phyloP scores from a whole-genome alignment of 768 basidiomycete species.

The Cubamyces lactineus region DNA sequence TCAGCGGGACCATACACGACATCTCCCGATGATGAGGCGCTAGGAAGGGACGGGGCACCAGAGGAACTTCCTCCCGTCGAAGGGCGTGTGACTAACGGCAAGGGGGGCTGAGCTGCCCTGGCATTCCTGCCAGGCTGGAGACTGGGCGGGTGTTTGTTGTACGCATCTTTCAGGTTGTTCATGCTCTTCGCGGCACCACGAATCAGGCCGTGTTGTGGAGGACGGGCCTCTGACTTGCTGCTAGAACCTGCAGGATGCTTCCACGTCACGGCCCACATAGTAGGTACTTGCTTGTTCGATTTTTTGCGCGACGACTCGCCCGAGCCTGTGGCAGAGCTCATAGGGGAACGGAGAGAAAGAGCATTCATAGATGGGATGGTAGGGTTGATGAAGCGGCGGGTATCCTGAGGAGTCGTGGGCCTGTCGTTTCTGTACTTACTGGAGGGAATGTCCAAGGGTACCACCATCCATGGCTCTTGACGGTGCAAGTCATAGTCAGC shows the following conservation, averaged over 20 bases:
- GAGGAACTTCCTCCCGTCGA: conserved; percentile 23
- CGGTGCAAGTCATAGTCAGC: conserved; percentile 8
- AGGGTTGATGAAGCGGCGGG: conserved; percentile 29
- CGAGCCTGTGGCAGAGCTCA: conserved; percentile 21
- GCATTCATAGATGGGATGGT: conserved; percentile 11
- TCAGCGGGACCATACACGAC: conserved; percentile 5
- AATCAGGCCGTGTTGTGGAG: conserved; percentile 38
- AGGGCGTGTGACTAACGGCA: conserved; percentile 35
- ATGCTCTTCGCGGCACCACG: conserved; percentile 56
- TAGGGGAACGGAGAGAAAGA: conserved; percentile 19
- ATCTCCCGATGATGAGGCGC: conserved; percentile 18
- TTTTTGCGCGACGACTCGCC: conserved; percentile 29
- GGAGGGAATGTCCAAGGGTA: conserved; percentile 25
- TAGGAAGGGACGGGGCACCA: conserved; percentile 6
- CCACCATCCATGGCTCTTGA: conserved; percentile 26
- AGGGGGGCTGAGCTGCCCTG: conserved; percentile 30
- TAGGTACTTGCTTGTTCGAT: conserved; percentile 46
- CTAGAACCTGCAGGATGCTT: conserved; percentile 42
- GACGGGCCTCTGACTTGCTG: conserved; percentile 43
- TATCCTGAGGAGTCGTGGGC: conserved; percentile 29
- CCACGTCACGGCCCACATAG: conserved; percentile 52
- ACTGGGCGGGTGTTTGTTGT: conserved; percentile 38
- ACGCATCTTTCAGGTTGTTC: conserved; percentile 50
- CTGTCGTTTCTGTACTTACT: conserved; percentile 30
- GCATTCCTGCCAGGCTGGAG: conserved; percentile 38